A percentile compares a stretch with the other conserved stretches of the same genome.
Conservation (phyloP, 2,329 filamentous ascomycete genomes). For the Fragosphaeria purpurea region DNA sequence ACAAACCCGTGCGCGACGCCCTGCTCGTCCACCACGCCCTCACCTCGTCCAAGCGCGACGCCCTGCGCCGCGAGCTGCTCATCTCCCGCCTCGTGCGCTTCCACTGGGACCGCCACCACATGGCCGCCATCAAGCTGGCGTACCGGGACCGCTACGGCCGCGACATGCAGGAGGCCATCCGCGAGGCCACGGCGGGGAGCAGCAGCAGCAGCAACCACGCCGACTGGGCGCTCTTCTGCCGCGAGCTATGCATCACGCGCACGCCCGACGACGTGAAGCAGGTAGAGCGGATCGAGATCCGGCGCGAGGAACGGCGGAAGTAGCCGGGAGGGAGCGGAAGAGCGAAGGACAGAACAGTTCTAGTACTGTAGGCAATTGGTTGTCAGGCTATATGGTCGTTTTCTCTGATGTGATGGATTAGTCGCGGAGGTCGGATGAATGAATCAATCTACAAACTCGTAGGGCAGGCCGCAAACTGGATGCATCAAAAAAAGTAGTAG, state of each 20-base stretch:
- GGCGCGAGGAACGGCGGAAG: constrained; percentile 2
- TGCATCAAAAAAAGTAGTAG: no score
- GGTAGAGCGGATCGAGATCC: constrained; percentile 32
- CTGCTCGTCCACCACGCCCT: constrained; percentile 86
- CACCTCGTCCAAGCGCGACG: constrained; percentile 58
- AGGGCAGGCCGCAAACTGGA: no score
- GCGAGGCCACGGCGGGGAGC: constrained; percentile 48
- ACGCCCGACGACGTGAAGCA: constrained; percentile 49
- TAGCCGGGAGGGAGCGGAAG: neutral
- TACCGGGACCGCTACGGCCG: constrained; percentile 69
- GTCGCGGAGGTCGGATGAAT: no score
- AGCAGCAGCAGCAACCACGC: constrained; percentile 32
- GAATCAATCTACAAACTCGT: no score
- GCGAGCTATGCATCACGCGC: constrained; percentile 54
- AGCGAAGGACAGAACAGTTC: neutral
- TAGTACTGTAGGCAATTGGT: no score
- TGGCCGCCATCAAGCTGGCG: constrained; percentile 68
- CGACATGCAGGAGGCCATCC: constrained; percentile 67
- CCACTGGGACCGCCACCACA: constrained; percentile 83
- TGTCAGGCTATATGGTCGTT: no score
- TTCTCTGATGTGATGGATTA: no score
- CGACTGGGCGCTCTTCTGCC: constrained; percentile 69
- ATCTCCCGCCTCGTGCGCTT: constrained; percentile 79
- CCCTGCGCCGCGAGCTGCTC: constrained; percentile 71
- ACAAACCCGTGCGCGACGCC: constrained; percentile 86